A percentile compares a stretch with the other conserved stretches of the same genome.
Conservation (phyloP, 179 eudicot species). For the Beta macrorhiza region DNA sequence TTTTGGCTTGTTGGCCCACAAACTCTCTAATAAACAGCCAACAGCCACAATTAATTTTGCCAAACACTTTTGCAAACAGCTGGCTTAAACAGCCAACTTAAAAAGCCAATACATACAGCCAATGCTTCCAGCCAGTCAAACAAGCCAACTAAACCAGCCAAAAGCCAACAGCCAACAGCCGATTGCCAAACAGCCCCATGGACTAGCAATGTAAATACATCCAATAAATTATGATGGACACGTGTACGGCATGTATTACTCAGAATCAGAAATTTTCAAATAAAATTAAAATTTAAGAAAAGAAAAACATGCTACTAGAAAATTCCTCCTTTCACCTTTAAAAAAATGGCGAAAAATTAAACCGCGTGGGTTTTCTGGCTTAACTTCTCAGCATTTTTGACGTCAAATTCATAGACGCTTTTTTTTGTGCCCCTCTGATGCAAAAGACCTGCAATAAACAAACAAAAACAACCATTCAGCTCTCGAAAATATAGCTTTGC, state of each 20-base stretch:
- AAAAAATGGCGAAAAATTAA: background rate
- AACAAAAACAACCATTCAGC: constrained; percentile 20
- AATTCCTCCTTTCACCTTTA: constrained; percentile 4
- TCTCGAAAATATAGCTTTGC: constrained; percentile 12
- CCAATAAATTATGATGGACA: constrained; percentile 7
- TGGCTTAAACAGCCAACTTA: no score
- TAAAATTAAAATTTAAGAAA: no score
- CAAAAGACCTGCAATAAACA: constrained; percentile 15
- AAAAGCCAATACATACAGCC: no score
- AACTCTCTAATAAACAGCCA: no score
- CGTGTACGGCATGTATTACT: constrained; percentile 13
- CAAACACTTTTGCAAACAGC: no score
- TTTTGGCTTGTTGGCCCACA: no score
- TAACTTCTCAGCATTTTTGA: background rate
- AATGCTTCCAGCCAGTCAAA: no score
- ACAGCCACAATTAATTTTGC: no score
- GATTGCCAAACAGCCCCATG: no score
- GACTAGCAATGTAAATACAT: background rate
- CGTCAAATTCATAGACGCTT: background rate
- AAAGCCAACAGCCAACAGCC: no score
- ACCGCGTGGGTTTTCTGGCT: constrained; percentile 10
- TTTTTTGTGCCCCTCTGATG: background rate
- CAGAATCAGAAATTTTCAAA: background rate
- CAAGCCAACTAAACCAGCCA: no score
- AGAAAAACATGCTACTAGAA: background rate